Percentiles rank a stretch among this genome's conserved stretches.
phyloP scores from a whole-genome alignment of 2,329 filamentous ascomycete species.

The Fusarium pseudoanthophilum region DNA sequence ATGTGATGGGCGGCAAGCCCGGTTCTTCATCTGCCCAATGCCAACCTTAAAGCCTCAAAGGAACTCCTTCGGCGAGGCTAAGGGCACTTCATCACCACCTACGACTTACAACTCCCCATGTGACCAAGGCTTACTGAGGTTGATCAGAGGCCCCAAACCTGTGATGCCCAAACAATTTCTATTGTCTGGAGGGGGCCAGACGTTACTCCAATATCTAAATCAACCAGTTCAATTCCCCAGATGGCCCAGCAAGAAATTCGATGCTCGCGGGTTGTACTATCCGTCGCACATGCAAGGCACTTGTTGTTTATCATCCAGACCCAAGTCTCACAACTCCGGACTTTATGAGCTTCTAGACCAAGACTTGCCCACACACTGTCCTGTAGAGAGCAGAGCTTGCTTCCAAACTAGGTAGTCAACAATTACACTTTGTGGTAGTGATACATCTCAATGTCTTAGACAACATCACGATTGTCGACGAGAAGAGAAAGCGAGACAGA shows the following conservation, averaged over 20 bases:
- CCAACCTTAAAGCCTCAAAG: conserved; percentile 13
- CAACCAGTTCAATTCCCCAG: neutral
- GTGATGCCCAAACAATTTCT: neutral
- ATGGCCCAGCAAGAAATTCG: conserved; percentile 11
- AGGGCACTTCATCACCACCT: neutral
- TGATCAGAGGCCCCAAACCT: neutral
- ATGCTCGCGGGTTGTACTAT: neutral
- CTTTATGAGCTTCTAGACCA: conserved; percentile 15
- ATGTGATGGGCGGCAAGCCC: conserved; percentile 40
- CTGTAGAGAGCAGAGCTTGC: conserved; percentile 8
- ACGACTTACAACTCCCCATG: neutral
- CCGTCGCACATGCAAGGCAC: conserved; percentile 11
- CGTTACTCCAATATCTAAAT: neutral
- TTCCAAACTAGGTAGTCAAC: conserved; percentile 3
- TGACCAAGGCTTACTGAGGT: neutral
- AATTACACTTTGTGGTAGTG: conserved; percentile 2
- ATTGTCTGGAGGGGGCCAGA: neutral
- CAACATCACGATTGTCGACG: conserved; percentile 14
- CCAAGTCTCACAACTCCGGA: conserved; percentile 24
- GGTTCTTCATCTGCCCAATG: conserved; percentile 16
- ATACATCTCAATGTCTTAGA: neutral
- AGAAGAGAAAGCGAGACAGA: neutral
- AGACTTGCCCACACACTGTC: conserved; percentile 6
- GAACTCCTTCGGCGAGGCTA: neutral
- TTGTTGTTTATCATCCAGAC: neutral